phyloP scores from a whole-genome alignment of 768 basidiomycete genomes.

The Rhizopogon salebrosus region DNA sequence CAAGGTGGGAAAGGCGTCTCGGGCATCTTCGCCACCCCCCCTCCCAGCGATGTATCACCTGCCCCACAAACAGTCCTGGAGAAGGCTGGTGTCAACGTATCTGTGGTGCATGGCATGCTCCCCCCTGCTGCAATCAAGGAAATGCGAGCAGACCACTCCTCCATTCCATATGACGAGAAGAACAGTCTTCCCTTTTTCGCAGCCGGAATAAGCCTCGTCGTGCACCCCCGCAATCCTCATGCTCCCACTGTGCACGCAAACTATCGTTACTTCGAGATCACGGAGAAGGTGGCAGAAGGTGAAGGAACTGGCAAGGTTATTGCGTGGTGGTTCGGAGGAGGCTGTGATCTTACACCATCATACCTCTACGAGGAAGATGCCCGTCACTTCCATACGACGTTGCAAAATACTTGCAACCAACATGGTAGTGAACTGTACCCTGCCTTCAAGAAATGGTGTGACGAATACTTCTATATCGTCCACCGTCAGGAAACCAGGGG shows the following conservation, averaged over 20 bases:
- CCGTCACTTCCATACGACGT: constrained; percentile 74
- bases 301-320: constrained; percentile 48
- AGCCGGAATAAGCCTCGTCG: constrained; percentile 85
- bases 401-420: constrained; percentile 71
- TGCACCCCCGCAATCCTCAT: constrained; percentile 92
- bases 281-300: constrained; percentile 37
- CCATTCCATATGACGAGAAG: constrained; percentile 57
- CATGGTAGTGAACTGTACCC: constrained; percentile 68
- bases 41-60: constrained; percentile 28
- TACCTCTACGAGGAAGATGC: constrained; percentile 90
- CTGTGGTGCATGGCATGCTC: constrained; percentile 82
- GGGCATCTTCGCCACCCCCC: constrained; percentile 65
- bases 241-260: constrained; percentile 94
- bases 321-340: constrained; percentile 99
- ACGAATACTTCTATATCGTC: constrained; percentile 92
- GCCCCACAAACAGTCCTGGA: constrained; percentile 59
- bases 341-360: constrained; percentile 89
- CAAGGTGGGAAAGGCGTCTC: constrained; percentile 71
- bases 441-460: constrained; percentile 92
- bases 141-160: constrained; percentile 90
- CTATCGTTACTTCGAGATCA: constrained; percentile 96
- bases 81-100: constrained; percentile 95
- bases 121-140: constrained; percentile 87
- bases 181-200: constrained; percentile 87
- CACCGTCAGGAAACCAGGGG: constrained; percentile 86